phyloP scores from a whole-genome alignment of 208 protist species.

The Angomonas ambiguus region DNA sequence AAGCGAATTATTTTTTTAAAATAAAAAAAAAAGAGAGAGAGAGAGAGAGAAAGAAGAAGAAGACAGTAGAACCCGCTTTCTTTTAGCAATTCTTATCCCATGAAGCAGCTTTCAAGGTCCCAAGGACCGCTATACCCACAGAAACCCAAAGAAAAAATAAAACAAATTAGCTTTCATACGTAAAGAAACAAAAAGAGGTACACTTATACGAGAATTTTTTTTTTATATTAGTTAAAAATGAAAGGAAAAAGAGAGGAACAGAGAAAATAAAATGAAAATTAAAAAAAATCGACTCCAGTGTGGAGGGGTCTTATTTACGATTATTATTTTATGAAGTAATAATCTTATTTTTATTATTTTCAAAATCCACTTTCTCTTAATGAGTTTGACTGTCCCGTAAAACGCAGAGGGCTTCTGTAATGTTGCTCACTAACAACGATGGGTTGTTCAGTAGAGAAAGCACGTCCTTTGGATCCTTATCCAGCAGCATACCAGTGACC shows the following conservation, averaged over 20 bases:
- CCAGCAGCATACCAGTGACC: constrained; percentile 89
- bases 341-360: neutral
- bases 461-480: constrained; percentile 70
- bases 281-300: too few relatives aligned
- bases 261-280: constrained; percentile 5
- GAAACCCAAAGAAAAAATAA: too few relatives aligned
- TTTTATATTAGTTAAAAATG: constrained; percentile 10
- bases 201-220: constrained; percentile 9
- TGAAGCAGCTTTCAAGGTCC: too few relatives aligned
- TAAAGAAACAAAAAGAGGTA: neutral
- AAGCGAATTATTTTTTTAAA: constrained; percentile 9
- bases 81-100: too few relatives aligned
- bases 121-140: too few relatives aligned
- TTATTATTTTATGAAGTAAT: too few relatives aligned
- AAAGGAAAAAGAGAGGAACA: constrained; percentile 7
- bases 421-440: constrained; percentile 57
- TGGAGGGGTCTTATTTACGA: too few relatives aligned
- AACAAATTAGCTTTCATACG: too few relatives aligned
- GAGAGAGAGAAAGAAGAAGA: constrained; percentile 1
- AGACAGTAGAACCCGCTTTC: neutral
- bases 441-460: constrained; percentile 69
- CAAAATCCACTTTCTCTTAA: neutral
- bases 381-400: constrained; percentile 14
- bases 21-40: constrained; percentile 15
- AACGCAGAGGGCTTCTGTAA: constrained; percentile 77